phyloP scores from a whole-genome alignment of 257 asterid genomes.

The Eustoma russellianum region DNA sequence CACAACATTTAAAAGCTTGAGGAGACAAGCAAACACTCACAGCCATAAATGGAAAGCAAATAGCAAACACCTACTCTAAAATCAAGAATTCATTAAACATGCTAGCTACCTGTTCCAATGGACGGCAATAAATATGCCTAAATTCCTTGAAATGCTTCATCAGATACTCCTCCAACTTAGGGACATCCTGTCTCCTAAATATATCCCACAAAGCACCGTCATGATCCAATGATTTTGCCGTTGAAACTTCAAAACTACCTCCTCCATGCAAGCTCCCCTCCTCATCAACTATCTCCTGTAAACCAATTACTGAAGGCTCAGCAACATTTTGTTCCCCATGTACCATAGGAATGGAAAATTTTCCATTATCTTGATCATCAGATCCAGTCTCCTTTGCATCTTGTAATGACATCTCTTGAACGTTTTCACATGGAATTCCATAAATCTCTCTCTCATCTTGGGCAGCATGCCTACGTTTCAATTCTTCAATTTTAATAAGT shows the following conservation, averaged over 20 bases:
- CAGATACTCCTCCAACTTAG: constrained; percentile 55
- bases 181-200: constrained; percentile 77
- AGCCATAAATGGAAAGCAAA: too few relatives aligned
- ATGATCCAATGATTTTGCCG: neutral
- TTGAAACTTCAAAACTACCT: too few relatives aligned
- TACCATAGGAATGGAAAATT: neutral
- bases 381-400: constrained; percentile 15
- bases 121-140: constrained; percentile 37
- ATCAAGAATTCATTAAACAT: neutral
- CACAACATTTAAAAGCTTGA: too few relatives aligned
- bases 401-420: constrained; percentile 16
- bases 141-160: constrained; percentile 31
- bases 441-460: constrained; percentile 52
- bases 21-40: too few relatives aligned
- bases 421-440: constrained; percentile 8
- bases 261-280: too few relatives aligned
- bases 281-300: constrained; percentile 15
- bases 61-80: neutral
- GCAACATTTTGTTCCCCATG: neutral
- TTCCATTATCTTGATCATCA: constrained; percentile 9
- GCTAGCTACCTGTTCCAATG: constrained; percentile 39
- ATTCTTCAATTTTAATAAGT: constrained; percentile 21
- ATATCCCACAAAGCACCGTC: constrained; percentile 97
- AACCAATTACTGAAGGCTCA: neutral
- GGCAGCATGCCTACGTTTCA: constrained; percentile 36